Evolutionary conservation across 2,329 filamentous ascomycete genomes (phyloP).

Genomic region (Fusarium dimerum): DNA sequence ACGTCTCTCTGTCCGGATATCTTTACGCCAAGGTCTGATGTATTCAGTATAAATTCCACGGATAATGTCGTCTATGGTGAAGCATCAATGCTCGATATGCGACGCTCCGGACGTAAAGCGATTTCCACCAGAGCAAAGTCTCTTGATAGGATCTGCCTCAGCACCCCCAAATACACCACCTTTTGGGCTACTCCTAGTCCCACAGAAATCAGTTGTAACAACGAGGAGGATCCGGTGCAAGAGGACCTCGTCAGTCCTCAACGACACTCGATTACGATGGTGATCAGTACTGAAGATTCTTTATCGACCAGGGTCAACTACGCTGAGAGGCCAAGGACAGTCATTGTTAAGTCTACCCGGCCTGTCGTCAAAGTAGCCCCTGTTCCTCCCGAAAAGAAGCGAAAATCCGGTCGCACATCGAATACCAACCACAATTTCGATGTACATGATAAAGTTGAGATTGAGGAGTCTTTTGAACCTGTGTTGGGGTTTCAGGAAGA

Average conservation of each 20-base stretch:
- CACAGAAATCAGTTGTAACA: slow-evolving; percentile 21
- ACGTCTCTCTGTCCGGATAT: slow-evolving; percentile 22
- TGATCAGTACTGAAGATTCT: slow-evolving; percentile 23
- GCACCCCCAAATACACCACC: slow-evolving; percentile 34
- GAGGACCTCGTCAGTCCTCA: slow-evolving; percentile 12
- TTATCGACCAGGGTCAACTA: slow-evolving; percentile 24
- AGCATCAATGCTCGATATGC: slow-evolving; percentile 41
- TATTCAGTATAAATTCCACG: slow-evolving; percentile 35
- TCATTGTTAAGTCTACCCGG: slow-evolving; percentile 32
- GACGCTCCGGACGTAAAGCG: slow-evolving; percentile 25
- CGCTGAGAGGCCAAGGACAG: slow-evolving; percentile 32
- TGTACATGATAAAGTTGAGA: slow-evolving; percentile 27
- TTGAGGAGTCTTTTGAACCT: slow-evolving; percentile 37
- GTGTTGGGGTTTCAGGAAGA: slow-evolving; percentile 58
- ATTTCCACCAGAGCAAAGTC: slow-evolving; percentile 38
- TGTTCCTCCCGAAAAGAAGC: slow-evolving; percentile 31
- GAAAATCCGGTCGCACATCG: slow-evolving; percentile 25
- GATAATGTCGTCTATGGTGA: slow-evolving; percentile 43
- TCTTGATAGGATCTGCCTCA: slow-evolving; percentile 37
- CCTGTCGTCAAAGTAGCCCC: slow-evolving; percentile 32
- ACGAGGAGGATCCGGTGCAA: slow-evolving; percentile 7
- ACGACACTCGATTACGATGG: slow-evolving; percentile 30
- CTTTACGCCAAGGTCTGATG: slow-evolving; percentile 36
- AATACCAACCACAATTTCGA: slow-evolving; percentile 46
- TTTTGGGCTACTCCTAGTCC: slow-evolving; percentile 28